Conservation (phyloP, 139 green algal species). For the Mychonastes homosphaera region DNA sequence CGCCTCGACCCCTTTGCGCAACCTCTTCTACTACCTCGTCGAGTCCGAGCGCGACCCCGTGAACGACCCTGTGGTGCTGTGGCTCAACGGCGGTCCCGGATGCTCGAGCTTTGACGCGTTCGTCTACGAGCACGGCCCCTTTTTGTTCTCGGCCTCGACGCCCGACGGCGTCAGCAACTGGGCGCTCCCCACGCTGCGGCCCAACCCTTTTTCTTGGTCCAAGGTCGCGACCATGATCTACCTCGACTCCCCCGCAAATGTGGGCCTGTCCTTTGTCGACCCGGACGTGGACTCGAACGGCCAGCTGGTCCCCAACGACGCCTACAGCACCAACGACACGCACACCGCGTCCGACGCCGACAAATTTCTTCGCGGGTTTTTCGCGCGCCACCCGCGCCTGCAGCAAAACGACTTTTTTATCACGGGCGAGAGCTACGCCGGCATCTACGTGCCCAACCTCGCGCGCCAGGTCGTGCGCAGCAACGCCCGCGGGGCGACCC, state of each 20-base stretch:
- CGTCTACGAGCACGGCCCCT: conserved; percentile 33
- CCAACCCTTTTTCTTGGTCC: conserved; percentile 28
- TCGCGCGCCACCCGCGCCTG: conserved; percentile 34
- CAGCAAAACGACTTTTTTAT: conserved; percentile 35
- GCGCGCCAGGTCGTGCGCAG: conserved; percentile 28
- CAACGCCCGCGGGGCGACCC: conserved; percentile 31
- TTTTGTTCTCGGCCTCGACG: conserved; percentile 20
- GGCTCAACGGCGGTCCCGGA: conserved; percentile 38
- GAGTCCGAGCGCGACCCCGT: conserved; percentile 15
- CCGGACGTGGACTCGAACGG: conserved; percentile 14
- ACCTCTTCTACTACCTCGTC: conserved; percentile 38
- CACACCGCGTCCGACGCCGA: conserved; percentile 47
- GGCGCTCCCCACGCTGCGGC: no score
- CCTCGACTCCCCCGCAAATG: conserved; percentile 43
- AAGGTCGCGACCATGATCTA: conserved; percentile 41
- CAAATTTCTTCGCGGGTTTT: conserved; percentile 45
- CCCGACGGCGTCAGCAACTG: neutral
- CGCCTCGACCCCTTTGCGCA: no score
- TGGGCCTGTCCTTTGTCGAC: conserved; percentile 41
- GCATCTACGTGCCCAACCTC: conserved; percentile 61
- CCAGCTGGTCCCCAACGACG: no score
- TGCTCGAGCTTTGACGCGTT: conserved; percentile 38
- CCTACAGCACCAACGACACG: conserved; percentile 38
- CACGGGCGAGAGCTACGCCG: conserved; percentile 52
- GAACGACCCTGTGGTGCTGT: conserved; percentile 25